These are phyloP conservation scores for Begonia fuchsioides DNA, from an alignment of 306 rosid species.

Conservation along the genomic window DNA sequence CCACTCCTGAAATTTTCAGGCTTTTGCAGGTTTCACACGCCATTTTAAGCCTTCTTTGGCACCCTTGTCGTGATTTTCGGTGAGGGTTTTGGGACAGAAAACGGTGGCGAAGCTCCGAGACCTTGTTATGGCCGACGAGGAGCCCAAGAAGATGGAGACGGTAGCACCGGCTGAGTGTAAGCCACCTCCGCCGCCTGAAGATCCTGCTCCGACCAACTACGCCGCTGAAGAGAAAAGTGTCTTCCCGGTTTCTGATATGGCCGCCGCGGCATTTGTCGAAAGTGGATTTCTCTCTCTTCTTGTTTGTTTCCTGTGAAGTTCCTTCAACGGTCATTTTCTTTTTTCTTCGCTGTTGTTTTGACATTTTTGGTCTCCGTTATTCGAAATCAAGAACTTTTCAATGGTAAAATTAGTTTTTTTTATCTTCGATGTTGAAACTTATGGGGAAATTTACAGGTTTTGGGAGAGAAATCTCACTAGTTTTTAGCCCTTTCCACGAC, in stretches of 20 bases:
- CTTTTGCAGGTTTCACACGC: not conserved
- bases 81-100: not conserved
- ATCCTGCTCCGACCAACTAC: constrained; percentile 11
- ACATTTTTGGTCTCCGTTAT: not conserved
- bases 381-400: too few relatives aligned
- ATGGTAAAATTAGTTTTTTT: too few relatives aligned
- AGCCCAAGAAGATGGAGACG: constrained; percentile 14
- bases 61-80: not conserved
- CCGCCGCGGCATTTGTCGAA: constrained; percentile 14
- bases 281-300: constrained; percentile 15
- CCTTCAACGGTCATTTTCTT: not conserved
- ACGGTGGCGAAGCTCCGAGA: constrained; percentile 23
- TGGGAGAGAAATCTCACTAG: too few relatives aligned
- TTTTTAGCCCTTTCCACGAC: too few relatives aligned
- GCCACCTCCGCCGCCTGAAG: not conserved
- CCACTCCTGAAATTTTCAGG: not conserved
- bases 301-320: not conserved
- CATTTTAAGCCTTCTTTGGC: not conserved
- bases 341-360: not conserved
- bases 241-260: constrained; percentile 12
- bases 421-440: too few relatives aligned
- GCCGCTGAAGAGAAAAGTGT: constrained; percentile 10
- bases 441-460: too few relatives aligned
- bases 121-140: constrained; percentile 41
- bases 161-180: not conserved